Evolutionary conservation across 345 rosid species (phyloP), one percentile per base, ranked within the genome.

Genomic region (Cardamine resedifolia): DNA sequence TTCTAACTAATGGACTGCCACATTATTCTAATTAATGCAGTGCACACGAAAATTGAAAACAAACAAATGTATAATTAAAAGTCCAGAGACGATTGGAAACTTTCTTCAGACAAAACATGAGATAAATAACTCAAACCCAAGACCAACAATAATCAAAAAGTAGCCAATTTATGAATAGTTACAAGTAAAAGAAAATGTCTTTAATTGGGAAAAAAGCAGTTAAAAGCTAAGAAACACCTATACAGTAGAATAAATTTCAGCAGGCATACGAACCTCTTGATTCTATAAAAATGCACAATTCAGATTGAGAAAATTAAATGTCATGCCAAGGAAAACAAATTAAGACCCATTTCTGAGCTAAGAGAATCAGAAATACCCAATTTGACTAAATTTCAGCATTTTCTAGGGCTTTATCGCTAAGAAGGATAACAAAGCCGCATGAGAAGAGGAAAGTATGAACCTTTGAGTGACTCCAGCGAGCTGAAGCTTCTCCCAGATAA

Each of bases 401-500:
- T 48, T 70, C 45, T 77, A 77, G 80, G 77, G 77, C 51, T 53
- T 66, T 4, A 27, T 16, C 4, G 19, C 16, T 9, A 58, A 33
- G 16, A 33, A 33, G 49, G 49, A 10, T 26, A 24, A 69, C 15
- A 14, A 34, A 45, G 55, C n/a, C 5, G 26, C 7, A 18, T 18
- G 49, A 59, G 58, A 45, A 78, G 30, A 5, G 73, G 4, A 23
- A 31, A 30, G 18, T 6, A 26, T 1, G 18, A 34, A 89, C 96
- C 94, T 83, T 65, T 83, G 88, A 74, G 89, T 64, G 66, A 95
- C 74, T 68, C 85, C 84, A 10, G 90, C 77, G 44, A 59, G 63
- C 26, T 81, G 82, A 77, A 95, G 91, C 83, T 78, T 86, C 74
- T 79, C 81, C 99, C 99, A 91, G 51, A 95, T 88, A 44, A 71